phyloP scores from a whole-genome alignment of 345 rosid species.

The Sonneratia caseolaris region DNA sequence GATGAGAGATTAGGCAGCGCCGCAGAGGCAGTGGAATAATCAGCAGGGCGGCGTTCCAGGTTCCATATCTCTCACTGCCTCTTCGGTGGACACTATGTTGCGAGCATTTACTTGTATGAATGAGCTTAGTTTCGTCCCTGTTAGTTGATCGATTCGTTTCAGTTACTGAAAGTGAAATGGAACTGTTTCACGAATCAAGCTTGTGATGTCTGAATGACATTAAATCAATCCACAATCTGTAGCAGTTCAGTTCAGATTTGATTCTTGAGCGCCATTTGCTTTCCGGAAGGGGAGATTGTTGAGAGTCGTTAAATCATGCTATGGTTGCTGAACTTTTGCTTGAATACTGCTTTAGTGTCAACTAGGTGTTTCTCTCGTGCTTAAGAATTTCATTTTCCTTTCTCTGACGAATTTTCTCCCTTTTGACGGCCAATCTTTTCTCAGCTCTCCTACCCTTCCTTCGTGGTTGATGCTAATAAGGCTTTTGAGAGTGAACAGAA shows the following conservation, averaged over 20 bases:
- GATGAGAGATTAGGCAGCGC: not conserved
- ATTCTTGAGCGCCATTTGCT: not conserved
- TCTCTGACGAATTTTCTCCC: not conserved
- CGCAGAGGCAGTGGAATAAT: not conserved
- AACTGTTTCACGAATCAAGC: not conserved
- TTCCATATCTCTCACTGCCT: not conserved
- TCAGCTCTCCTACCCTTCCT: not conserved
- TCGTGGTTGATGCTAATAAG: slow-evolving; percentile 4
- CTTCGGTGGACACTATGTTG: not conserved
- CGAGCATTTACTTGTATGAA: not conserved
- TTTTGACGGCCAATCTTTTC: not conserved
- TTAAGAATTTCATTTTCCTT: no score
- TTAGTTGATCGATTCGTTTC: not conserved
- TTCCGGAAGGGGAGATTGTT: not conserved
- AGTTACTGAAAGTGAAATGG: not conserved
- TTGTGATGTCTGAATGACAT: not conserved
- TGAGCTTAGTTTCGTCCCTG: not conserved
- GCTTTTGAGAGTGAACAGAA: slow-evolving; percentile 4
- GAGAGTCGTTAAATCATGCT: not conserved
- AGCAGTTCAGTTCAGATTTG: not conserved
- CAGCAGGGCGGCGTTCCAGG: not conserved
- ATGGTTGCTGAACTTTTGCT: not conserved
- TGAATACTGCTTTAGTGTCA: not conserved
- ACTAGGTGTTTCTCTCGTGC: no score
- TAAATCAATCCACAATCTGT: not conserved